phyloP scores from a whole-genome alignment of 78 protist genomes.

The Mastigamoeba balamuthi region DNA sequence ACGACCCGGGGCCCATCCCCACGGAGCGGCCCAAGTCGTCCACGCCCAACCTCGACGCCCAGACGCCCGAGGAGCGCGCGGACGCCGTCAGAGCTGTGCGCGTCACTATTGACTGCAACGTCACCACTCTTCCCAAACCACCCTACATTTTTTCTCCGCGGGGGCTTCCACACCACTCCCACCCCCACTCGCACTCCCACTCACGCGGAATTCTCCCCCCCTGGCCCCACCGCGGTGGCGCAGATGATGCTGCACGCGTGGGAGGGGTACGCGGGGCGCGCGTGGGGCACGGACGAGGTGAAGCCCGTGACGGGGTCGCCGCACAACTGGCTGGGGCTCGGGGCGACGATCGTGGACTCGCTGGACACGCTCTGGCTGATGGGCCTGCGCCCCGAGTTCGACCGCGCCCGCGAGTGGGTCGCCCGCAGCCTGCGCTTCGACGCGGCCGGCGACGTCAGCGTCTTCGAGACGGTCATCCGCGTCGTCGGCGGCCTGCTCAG shows the following conservation, averaged over 20 bases:
- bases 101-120: too few relatives aligned
- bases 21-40: too few relatives aligned
- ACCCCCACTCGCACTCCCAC: too few relatives aligned
- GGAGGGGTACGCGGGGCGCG: slow-evolving; percentile 41
- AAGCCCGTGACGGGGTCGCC: slow-evolving; percentile 14
- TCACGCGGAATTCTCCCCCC: too few relatives aligned
- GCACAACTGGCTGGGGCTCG: slow-evolving; percentile 46
- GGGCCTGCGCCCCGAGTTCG: slow-evolving; percentile 46
- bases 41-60: too few relatives aligned
- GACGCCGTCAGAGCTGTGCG: too few relatives aligned
- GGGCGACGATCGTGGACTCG: slow-evolving; percentile 55
- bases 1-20: too few relatives aligned
- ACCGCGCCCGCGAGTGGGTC: slow-evolving; percentile 31
- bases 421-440: background rate
- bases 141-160: too few relatives aligned
- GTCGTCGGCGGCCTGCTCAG: slow-evolving; percentile 67
- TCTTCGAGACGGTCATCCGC: slow-evolving; percentile 79
- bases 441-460: background rate
- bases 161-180: too few relatives aligned
- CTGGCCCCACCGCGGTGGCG: too few relatives aligned
- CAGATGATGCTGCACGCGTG: slow-evolving; percentile 59
- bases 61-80: too few relatives aligned
- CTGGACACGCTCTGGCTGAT: slow-evolving; percentile 58
- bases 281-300: slow-evolving; percentile 76
- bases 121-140: too few relatives aligned